Evolutionary conservation across 495 filamentous ascomycete genomes (phyloP).

Genomic region (Xylona heveae): DNA sequence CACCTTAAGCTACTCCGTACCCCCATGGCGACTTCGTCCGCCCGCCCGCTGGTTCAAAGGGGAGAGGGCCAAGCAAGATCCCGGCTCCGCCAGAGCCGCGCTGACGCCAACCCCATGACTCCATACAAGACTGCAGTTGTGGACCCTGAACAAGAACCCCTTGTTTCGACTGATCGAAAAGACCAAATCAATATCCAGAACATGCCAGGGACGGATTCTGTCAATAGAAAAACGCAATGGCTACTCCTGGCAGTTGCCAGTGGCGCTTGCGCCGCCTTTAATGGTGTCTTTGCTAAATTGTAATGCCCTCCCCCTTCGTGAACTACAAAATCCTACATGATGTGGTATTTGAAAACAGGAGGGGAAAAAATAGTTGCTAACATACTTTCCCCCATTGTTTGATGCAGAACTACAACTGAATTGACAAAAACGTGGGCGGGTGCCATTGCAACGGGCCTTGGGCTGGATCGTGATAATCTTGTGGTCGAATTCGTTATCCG

Average conservation of each 20-base stretch:
- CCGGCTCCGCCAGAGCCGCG: no score
- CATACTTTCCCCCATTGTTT: not conserved
- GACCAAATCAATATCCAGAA: not conserved
- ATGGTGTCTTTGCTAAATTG: slow-evolving; percentile 94
- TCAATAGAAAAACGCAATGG: slow-evolving; percentile 49
- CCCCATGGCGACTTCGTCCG: no score
- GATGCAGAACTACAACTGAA: slow-evolving; percentile 58
- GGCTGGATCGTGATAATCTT: slow-evolving; percentile 25
- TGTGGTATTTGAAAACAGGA: not conserved
- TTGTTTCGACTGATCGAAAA: no score
- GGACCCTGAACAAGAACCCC: no score
- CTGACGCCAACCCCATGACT: no score
- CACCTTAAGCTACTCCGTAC: no score
- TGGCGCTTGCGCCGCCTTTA: slow-evolving; percentile 79
- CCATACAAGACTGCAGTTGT: no score
- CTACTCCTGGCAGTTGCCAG: slow-evolving; percentile 63
- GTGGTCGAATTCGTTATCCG: slow-evolving; percentile 44
- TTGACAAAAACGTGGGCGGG: slow-evolving; percentile 52
- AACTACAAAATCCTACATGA: not conserved
- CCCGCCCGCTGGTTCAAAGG: no score
- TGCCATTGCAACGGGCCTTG: slow-evolving; percentile 37
- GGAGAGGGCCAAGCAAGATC: no score
- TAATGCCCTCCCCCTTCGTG: slow-evolving; percentile 15
- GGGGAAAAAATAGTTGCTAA: not conserved
- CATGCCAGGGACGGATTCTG: not conserved